Conservation (phyloP, 1,284 basidiomycete genomes). For the Neotropicomus parvogracilis region DNA sequence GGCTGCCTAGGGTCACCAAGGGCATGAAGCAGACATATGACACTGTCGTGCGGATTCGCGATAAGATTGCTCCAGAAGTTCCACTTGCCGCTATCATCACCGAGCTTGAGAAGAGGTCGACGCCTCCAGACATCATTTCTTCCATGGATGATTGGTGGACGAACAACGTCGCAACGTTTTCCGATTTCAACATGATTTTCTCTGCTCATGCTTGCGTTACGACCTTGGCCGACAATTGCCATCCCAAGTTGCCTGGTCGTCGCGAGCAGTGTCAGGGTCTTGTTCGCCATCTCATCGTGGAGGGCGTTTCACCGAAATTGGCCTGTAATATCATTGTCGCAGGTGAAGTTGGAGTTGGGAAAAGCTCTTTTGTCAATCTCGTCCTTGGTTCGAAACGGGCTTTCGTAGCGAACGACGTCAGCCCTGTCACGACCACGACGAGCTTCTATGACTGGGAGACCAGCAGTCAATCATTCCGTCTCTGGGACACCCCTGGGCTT, state of each 20-base stretch:
- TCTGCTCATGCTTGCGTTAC: conserved; percentile 32
- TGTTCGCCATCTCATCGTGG: conserved; percentile 21
- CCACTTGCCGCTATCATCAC: conserved; percentile 32
- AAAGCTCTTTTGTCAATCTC: conserved; percentile 31
- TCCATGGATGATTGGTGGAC: conserved; percentile 37
- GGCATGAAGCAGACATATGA: conserved; percentile 32
- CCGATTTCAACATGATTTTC: conserved; percentile 25
- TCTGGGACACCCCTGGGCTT: conserved; percentile 27
- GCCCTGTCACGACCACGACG: conserved; percentile 19
- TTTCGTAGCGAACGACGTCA: conserved; percentile 20
- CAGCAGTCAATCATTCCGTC: conserved; percentile 14
- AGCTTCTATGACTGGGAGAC: conserved; percentile 19
- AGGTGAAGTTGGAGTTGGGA: conserved; percentile 31
- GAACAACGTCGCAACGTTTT: conserved; percentile 20
- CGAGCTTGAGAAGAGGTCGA: conserved; percentile 33
- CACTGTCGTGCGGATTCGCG: conserved; percentile 23
- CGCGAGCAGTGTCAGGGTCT: conserved; percentile 17
- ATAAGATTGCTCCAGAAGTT: conserved; percentile 15
- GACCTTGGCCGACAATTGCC: conserved; percentile 26
- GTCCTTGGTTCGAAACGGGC: conserved; percentile 23
- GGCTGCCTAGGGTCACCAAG: conserved; percentile 26
- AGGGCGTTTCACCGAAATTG: conserved; percentile 25
- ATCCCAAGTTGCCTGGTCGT: conserved; percentile 27
- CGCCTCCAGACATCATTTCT: conserved; percentile 15
- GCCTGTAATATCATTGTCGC: conserved; percentile 26